Conservation (phyloP, 2,329 filamentous ascomycete genomes). For the Apiospora aurea region DNA sequence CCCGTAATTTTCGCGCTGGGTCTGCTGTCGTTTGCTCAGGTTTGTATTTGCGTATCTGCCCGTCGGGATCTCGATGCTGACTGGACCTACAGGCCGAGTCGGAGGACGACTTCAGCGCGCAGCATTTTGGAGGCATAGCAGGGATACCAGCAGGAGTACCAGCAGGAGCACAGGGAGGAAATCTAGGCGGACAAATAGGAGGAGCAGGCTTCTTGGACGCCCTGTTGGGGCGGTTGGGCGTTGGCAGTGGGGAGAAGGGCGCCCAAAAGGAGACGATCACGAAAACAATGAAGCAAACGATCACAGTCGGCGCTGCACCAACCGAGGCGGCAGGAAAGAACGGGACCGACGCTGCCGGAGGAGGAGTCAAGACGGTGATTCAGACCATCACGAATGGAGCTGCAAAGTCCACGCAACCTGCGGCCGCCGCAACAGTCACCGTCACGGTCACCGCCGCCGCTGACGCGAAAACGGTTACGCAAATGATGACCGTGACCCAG, state of each 20-base stretch:
- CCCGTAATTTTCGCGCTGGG: conserved; percentile 32
- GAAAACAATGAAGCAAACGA: conserved; percentile 28
- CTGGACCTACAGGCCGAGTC: conserved; percentile 31
- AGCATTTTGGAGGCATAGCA: conserved; percentile 31
- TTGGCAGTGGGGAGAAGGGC: conserved; percentile 31
- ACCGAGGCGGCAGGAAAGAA: conserved; percentile 12
- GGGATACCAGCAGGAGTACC: conserved; percentile 33
- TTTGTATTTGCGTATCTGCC: conserved; percentile 27
- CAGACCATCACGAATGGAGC: conserved; percentile 14
- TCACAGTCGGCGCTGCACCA: conserved; percentile 28
- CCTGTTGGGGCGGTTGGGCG: conserved; percentile 24
- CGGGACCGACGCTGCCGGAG: conserved; percentile 3
- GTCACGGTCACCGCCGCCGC: conserved; percentile 23
- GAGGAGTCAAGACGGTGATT: conserved; percentile 15
- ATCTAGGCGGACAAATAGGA: conserved; percentile 15
- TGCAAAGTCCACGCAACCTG: neutral
- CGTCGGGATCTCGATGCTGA: conserved; percentile 25
- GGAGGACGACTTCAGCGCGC: conserved; percentile 31
- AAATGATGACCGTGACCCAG: conserved; percentile 33
- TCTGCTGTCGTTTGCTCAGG: conserved; percentile 36
- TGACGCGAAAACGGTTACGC: conserved; percentile 18
- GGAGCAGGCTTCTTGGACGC: conserved; percentile 12
- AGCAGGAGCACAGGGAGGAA: conserved; percentile 37
- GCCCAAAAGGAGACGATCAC: conserved; percentile 17
- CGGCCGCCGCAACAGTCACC: conserved; percentile 15